Conservation (phyloP, 257 asterid genomes). For the Avicennia marina region DNA sequence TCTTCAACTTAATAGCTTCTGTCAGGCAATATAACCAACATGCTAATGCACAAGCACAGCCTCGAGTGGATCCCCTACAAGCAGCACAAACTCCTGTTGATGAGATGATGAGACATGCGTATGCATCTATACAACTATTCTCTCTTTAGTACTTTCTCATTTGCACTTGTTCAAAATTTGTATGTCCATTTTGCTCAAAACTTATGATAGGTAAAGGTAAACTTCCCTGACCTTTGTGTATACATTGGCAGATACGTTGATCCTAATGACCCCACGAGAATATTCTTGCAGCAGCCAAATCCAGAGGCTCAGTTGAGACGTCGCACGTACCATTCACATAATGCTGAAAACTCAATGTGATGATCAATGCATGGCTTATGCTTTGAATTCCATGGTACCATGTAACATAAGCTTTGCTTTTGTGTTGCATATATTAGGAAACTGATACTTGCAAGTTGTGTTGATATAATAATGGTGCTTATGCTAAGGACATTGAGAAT, state of each 20-base stretch:
- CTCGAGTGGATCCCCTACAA: conserved; percentile 77
- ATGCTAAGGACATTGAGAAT: neutral
- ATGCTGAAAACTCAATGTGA: conserved; percentile 27
- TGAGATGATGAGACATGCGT: conserved; percentile 95
- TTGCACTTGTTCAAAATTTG: neutral
- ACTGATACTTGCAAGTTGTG: neutral
- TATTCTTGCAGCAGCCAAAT: conserved; percentile 93
- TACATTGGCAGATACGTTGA: conserved; percentile 96
- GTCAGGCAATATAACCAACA: conserved; percentile 67
- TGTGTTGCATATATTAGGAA: neutral
- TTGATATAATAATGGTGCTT: neutral
- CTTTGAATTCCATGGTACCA: too few relatives aligned
- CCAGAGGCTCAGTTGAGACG: conserved; percentile 84
- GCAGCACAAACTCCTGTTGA: conserved; percentile 97
- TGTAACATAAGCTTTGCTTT: conserved; percentile 3
- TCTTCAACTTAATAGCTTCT: conserved; percentile 72
- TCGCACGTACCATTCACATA: conserved; percentile 62
- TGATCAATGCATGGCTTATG: too few relatives aligned
- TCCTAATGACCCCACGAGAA: conserved; percentile 88
- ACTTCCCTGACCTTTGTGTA: too few relatives aligned
- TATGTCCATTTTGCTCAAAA: too few relatives aligned
- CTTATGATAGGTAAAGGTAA: too few relatives aligned
- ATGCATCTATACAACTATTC: conserved; percentile 5
- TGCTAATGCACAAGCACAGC: conserved; percentile 32
- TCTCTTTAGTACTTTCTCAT: too few relatives aligned